These are phyloP conservation scores for Grammothele lineata DNA, from an alignment of 768 basidiomycete genomes.

Conservation along the genomic window DNA sequence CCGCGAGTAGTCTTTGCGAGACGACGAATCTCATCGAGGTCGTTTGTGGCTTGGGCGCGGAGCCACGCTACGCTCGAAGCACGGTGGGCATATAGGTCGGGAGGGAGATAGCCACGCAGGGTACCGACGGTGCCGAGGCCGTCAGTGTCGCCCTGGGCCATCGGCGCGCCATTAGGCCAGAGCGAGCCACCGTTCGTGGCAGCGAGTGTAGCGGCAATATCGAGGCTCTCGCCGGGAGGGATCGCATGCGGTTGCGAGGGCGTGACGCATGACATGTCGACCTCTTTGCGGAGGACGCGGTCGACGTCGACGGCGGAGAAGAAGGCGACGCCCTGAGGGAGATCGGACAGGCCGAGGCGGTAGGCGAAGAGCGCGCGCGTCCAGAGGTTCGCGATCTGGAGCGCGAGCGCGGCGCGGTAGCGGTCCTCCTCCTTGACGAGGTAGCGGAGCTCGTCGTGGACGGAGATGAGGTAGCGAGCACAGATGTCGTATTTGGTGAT, in stretches of 20 bases:
- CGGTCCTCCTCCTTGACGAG: constrained; percentile 85
- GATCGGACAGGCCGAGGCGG: constrained; percentile 91
- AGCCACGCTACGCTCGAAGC: constrained; percentile 62
- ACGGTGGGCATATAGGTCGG: constrained; percentile 64
- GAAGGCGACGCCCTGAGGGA: constrained; percentile 94
- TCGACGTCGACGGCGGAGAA: constrained; percentile 97
- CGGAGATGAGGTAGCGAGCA: constrained; percentile 92
- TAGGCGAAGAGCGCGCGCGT: constrained; percentile 88
- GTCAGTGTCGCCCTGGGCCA: constrained; percentile 33
- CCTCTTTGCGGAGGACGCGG: constrained; percentile 87
- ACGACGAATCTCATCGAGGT: constrained; percentile 66
- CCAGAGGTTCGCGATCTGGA: constrained; percentile 97
- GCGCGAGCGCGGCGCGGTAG: constrained; percentile 85
- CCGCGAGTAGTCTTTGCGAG: constrained; percentile 48
- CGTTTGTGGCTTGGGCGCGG: constrained; percentile 70
- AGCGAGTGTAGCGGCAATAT: constrained; percentile 59
- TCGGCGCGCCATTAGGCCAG: constrained; percentile 52
- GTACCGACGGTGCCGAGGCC: constrained; percentile 26
- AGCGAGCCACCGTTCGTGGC: constrained; percentile 71
- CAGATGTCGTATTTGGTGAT: constrained; percentile 75
- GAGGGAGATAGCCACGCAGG: constrained; percentile 47
- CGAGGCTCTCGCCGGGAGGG: constrained; percentile 81
- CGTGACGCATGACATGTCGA: constrained; percentile 92
- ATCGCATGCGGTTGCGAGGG: constrained; percentile 85
- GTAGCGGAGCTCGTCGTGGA: constrained; percentile 96